Evolutionary conservation across 2,329 filamentous ascomycete species (phyloP).

Genomic region (Xylaria sp.): DNA sequence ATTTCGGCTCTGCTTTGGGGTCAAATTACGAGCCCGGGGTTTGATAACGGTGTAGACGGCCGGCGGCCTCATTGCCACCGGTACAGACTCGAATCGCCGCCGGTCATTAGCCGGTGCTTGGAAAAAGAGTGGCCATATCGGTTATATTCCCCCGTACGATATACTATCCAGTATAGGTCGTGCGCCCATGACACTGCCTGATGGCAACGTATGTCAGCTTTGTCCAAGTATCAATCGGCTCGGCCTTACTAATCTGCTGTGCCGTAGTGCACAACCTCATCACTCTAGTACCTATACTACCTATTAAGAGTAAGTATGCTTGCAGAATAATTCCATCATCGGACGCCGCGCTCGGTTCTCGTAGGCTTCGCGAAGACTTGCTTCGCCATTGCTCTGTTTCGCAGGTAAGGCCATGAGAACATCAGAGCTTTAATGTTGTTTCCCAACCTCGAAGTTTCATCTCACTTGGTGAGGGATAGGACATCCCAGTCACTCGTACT

Average conservation of each 20-base stretch:
- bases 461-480: too few species aligned
- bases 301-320: neutral
- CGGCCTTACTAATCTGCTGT: too few species aligned
- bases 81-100: constrained; percentile 1
- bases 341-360: neutral
- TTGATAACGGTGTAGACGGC: constrained; percentile 4
- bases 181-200: neutral
- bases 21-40: constrained; percentile 14
- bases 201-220: neutral
- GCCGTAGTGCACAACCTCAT: neutral
- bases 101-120: constrained; percentile 1
- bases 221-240: neutral
- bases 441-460: too few species aligned
- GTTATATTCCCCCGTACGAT: constrained; percentile 5
- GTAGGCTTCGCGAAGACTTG: neutral
- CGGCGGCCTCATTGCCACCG: constrained; percentile 32
- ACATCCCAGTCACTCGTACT: too few species aligned
- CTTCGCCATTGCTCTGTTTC: neutral
- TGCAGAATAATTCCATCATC: neutral
- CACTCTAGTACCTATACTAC: neutral
- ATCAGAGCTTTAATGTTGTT: too few species aligned
- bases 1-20: constrained; percentile 10
- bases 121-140: constrained; percentile 16
- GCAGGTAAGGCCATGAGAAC: too few species aligned
- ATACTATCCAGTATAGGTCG: neutral